Base-by-base conservation (phyloP, 495 filamentous ascomycete genomes). In the Penicillium turbatum region DNA sequence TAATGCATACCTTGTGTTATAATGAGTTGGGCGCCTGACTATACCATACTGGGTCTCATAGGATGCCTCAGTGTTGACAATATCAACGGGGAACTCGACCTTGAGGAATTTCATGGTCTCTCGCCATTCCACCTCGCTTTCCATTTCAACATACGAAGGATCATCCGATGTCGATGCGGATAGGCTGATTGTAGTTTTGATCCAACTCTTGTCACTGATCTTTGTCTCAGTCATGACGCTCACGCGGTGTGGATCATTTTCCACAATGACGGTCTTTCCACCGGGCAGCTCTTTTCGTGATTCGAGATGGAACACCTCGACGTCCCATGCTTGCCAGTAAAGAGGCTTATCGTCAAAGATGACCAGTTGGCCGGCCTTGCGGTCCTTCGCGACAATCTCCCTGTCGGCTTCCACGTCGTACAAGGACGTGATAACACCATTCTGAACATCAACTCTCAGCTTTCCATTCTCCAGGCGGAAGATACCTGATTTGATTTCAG, bases 281-380 rank as follows among this genome's bases (percentile, higher is more conserved):
- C 82, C 76, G 0, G 74, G 63, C 5, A 98, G 74, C 60, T 89
- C 89, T 57, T 87, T 81, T 44, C 93, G 84, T 0, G 90, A 92
- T 49, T 91, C 87, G 19, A 96, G 80, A 55, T 97, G 93, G 74
- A 87, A 98, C 40, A 97, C 90, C 67, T 98, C 93, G 30, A 96
- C 91, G 69, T 98, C 93, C 93, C 93, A 98, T 1, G 92, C 93
- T 72, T 98, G 92, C 93, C 93, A 98, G 73, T 96, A 95, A 16
- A 97, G 79, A 15, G 93, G 93, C 72, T 97, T 97, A 71, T 98
- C 93, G 64, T 98, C 93, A 65, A 95, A 97, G 46, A 97, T 87
- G 53, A 98, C 91, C 7, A 96, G 78, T 63, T 97, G 92, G 47
- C 91, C 92, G 40, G 89, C 92, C 68, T 90, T 93, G 6, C 80